phyloP scores from a whole-genome alignment of 805 yeast genomes.

The Yarrowia sp. region DNA sequence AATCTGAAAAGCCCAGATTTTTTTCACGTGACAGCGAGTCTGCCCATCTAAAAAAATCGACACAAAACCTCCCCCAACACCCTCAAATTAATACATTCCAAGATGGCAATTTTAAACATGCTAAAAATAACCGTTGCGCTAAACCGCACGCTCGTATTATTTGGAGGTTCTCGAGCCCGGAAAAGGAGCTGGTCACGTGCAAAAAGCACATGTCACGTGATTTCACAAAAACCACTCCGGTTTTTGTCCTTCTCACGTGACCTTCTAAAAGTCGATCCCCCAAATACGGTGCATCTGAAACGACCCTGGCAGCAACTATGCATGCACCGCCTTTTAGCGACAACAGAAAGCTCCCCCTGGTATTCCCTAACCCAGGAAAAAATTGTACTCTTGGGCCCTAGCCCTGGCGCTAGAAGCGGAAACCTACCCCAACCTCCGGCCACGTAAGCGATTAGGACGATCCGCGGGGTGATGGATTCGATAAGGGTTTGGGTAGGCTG shows the following conservation, averaged over 20 bases:
- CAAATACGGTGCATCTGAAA: background rate
- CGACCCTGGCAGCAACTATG: constrained; percentile 20
- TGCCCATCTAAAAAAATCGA: no score
- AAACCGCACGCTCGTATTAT: no score
- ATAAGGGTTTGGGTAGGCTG: constrained; percentile 3
- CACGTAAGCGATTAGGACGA: constrained; percentile 15
- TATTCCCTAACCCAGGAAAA: background rate
- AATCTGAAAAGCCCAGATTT: background rate
- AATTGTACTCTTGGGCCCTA: background rate
- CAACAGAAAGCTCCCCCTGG: no score
- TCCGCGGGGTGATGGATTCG: background rate
- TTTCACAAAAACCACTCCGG: background rate
- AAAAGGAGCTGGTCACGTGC: background rate
- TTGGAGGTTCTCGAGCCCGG: no score
- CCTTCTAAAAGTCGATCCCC: background rate
- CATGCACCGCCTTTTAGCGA: constrained; percentile 1
- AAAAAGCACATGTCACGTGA: background rate
- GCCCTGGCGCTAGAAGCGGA: background rate
- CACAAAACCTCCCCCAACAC: background rate
- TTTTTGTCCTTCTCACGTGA: background rate
- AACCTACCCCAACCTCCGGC: background rate
- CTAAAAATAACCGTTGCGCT: constrained; percentile 1
- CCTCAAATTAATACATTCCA: background rate
- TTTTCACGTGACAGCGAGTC: background rate
- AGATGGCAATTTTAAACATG: background rate